Evolutionary conservation across 208 protist species (phyloP).

Genomic region (Trichomonas tenax): DNA sequence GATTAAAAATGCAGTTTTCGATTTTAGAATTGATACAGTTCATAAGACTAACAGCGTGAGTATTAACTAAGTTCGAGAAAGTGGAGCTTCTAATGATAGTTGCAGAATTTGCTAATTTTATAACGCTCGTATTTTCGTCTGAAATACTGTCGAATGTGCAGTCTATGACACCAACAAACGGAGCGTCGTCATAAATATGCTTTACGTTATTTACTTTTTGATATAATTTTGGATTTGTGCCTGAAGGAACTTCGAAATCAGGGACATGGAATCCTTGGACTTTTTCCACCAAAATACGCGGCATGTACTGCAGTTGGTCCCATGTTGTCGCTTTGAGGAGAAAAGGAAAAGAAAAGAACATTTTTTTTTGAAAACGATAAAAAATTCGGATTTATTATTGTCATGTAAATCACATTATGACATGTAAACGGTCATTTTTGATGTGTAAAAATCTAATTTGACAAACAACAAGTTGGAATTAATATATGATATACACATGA

Average conservation of each 20-base stretch:
- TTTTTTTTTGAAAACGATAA: neutral
- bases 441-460: no score
- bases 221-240: neutral
- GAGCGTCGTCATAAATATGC: neutral
- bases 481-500: no score
- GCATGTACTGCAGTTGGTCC: neutral
- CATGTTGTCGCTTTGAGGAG: neutral
- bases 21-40: neutral
- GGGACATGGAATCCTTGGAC: neutral
- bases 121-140: neutral
- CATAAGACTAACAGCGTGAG: neutral
- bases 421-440: no score
- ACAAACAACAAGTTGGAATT: no score
- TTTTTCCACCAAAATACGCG: neutral
- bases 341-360: neutral
- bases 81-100: neutral
- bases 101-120: neutral
- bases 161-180: neutral
- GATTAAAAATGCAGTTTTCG: neutral
- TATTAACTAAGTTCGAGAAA: neutral
- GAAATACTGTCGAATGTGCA: neutral
- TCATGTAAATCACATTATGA: no score
- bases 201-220: neutral
- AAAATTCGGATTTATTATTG: no score
- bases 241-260: neutral